A percentile compares a stretch with the other conserved stretches of the same genome.
phyloP scores from a whole-genome alignment of 2,329 filamentous ascomycete species.

The Monilinia laxa region DNA sequence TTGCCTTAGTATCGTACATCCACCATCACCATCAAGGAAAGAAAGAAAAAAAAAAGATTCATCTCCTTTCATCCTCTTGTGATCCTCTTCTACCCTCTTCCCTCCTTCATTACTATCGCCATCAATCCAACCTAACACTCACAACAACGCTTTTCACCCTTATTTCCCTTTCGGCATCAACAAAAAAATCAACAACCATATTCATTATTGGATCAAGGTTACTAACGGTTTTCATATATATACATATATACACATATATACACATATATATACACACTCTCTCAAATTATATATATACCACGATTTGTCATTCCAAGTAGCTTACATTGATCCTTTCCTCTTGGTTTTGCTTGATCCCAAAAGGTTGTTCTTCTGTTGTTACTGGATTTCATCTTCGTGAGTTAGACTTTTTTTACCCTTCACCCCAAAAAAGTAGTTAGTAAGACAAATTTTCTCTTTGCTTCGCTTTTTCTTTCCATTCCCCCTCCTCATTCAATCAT shows the following conservation, averaged over 20 bases:
- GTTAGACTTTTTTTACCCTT: conserved; percentile 15
- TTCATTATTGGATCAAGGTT: not conserved
- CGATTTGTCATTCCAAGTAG: not conserved
- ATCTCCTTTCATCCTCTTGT: conserved; percentile 13
- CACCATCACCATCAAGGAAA: not conserved
- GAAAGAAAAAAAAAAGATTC: not conserved
- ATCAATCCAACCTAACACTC: not conserved
- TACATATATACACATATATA: not conserved
- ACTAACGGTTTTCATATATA: not conserved
- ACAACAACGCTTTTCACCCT: not conserved
- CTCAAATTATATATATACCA: not conserved
- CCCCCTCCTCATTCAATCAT: conserved; percentile 1
- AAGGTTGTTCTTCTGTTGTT: not conserved
- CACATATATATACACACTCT: not conserved
- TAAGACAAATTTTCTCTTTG: conserved; percentile 21
- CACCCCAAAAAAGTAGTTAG: not conserved
- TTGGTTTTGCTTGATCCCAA: not conserved
- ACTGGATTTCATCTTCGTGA: conserved; percentile 11
- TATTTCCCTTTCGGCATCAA: not conserved
- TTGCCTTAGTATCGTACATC: not conserved
- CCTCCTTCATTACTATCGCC: not conserved
- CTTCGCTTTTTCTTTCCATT: conserved; percentile 18
- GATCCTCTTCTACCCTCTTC: not conserved
- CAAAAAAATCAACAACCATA: not conserved
- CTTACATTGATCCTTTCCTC: conserved; percentile 2